Percentiles rank a stretch among this genome's conserved stretches.
These are phyloP conservation scores for Salvia hispanica DNA, from an alignment of 257 asterid genomes.

Conservation along the genomic window DNA sequence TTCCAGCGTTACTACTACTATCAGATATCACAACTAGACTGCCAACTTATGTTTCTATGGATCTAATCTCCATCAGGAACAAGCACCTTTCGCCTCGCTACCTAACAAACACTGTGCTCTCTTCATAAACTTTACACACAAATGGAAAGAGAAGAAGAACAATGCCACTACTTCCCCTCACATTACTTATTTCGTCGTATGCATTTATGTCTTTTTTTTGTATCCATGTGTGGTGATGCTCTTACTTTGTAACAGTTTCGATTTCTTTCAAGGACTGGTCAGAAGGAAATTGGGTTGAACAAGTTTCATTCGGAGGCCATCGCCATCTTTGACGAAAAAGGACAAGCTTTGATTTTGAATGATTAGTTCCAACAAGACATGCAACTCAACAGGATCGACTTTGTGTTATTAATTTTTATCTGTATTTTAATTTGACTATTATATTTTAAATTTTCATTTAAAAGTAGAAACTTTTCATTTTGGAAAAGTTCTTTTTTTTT, in stretches of 20 bases:
- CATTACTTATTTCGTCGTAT: conserved; percentile 1
- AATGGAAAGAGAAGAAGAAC: neutral
- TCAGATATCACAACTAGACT: neutral
- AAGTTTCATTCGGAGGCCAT: conserved; percentile 12
- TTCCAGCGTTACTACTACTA: neutral
- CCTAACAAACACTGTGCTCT: neutral
- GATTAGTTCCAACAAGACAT: conserved; percentile 16
- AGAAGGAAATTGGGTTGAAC: conserved; percentile 60
- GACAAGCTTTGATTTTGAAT: conserved; percentile 20
- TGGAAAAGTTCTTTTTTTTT: no score
- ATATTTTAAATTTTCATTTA: no score
- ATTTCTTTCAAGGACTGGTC: conserved; percentile 83
- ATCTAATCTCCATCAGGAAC: neutral
- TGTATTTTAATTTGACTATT: no score
- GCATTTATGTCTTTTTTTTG: neutral
- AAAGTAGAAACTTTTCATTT: no score
- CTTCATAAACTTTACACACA: neutral
- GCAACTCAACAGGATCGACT: neutral
- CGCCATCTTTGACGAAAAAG: conserved; percentile 3
- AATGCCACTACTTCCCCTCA: neutral
- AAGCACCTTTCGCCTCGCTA: neutral
- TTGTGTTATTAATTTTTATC: no score
- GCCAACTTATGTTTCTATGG: neutral
- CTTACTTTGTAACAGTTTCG: conserved; percentile 57
- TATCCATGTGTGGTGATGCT: conserved; percentile 23